These are phyloP conservation scores for Fusarium sororula DNA, from an alignment of 2,329 filamentous ascomycete species.

Conservation along the genomic window DNA sequence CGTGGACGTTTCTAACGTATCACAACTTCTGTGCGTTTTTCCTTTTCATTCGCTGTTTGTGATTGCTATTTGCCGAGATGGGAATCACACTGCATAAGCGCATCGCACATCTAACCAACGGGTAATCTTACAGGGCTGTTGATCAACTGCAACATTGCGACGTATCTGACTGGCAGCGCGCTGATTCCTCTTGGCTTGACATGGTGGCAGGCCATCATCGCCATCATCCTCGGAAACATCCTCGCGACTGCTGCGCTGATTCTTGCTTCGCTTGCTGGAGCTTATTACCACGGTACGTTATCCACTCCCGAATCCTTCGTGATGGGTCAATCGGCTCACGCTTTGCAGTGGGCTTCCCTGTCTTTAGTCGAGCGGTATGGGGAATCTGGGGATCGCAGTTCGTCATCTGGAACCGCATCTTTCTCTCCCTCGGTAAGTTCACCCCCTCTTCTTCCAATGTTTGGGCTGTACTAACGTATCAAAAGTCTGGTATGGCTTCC, in stretches of 20 bases:
- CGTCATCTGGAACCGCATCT: slow-evolving; percentile 54
- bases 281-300: slow-evolving; percentile 52
- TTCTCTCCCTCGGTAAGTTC: slow-evolving; percentile 50
- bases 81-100: background rate
- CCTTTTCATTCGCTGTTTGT: too few species aligned
- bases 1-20: slow-evolving; percentile 54
- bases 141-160: slow-evolving; percentile 56
- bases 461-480: background rate
- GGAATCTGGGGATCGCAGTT: slow-evolving; percentile 56
- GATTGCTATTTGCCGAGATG: background rate
- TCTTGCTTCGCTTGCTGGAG: slow-evolving; percentile 54
- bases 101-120: background rate
- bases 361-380: slow-evolving; percentile 51
- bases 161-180: slow-evolving; percentile 53
- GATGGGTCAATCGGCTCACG: background rate
- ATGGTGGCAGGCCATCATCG: slow-evolving; percentile 56
- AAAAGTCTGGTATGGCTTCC: slow-evolving; percentile 51
- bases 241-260: slow-evolving; percentile 52
- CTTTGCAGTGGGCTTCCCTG: slow-evolving; percentile 49
- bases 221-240: slow-evolving; percentile 50
- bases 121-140: slow-evolving; percentile 50
- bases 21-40: slow-evolving; percentile 53
- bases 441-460: too few species aligned
- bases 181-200: slow-evolving; percentile 52
- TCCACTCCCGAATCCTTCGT: background rate